phyloP scores from a whole-genome alignment of 805 yeast genomes.

The Kuraishia molischiana region DNA sequence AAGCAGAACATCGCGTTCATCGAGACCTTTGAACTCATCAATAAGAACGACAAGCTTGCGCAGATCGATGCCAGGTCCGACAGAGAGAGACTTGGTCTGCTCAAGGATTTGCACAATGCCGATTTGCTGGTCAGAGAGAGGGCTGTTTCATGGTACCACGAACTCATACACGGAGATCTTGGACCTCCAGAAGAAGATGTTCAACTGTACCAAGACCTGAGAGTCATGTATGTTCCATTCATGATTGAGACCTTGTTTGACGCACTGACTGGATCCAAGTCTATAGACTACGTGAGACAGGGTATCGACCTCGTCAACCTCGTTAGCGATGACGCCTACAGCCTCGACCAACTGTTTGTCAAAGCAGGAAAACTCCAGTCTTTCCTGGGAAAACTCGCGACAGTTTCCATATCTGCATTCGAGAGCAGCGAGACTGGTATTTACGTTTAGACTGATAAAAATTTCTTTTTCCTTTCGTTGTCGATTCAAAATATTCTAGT shows the following conservation, averaged over 20 bases:
- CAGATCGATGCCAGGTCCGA: background rate
- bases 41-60: slow-evolving; percentile 6
- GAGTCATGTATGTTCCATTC: slow-evolving; percentile 66
- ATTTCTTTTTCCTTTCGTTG: slow-evolving; percentile 1
- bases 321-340: slow-evolving; percentile 59
- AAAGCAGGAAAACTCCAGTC: slow-evolving; percentile 44
- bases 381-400: slow-evolving; percentile 42
- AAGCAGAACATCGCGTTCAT: slow-evolving; percentile 10
- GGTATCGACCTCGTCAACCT: slow-evolving; percentile 52
- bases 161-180: background rate
- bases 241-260: slow-evolving; percentile 59
- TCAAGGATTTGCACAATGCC: background rate
- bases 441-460: slow-evolving; percentile 13
- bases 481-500: slow-evolving; percentile 24
- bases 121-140: slow-evolving; percentile 1
- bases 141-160: background rate
- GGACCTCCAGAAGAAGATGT: slow-evolving; percentile 18
- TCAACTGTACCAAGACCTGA: slow-evolving; percentile 38
- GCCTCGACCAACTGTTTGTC: slow-evolving; percentile 52
- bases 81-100: background rate
- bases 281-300: slow-evolving; percentile 36
- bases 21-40: slow-evolving; percentile 9
- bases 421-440: slow-evolving; percentile 28
- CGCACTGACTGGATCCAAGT: slow-evolving; percentile 28
- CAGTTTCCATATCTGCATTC: slow-evolving; percentile 29